A percentile compares a stretch with the other conserved stretches of the same genome.
phyloP scores from a whole-genome alignment of 371 early-diverging fungal species.

The Mycotypha africana region DNA sequence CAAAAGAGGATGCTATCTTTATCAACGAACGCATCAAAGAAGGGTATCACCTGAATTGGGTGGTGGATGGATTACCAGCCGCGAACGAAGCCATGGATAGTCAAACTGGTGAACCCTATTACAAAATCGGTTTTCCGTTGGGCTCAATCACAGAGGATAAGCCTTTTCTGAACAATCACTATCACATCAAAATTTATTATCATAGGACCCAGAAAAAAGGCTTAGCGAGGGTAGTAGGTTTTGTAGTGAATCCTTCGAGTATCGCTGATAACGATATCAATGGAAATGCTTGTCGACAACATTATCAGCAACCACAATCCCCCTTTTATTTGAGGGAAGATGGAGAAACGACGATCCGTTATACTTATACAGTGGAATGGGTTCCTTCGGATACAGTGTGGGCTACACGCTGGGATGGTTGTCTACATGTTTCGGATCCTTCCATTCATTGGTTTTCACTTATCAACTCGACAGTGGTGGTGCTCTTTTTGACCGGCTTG shows the following conservation, averaged over 20 bases:
- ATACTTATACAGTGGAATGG: slow-evolving; percentile 87
- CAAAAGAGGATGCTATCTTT: slow-evolving; percentile 71
- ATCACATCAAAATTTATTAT: slow-evolving; percentile 77
- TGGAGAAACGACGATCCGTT: slow-evolving; percentile 54
- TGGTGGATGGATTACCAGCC: slow-evolving; percentile 91
- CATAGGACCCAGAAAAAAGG: slow-evolving; percentile 56
- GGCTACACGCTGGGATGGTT: slow-evolving; percentile 96
- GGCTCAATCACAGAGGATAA: slow-evolving; percentile 27
- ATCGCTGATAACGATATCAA: too few relatives aligned
- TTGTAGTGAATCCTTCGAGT: slow-evolving; percentile 64
- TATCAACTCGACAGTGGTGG: slow-evolving; percentile 17
- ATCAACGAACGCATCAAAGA: slow-evolving; percentile 79
- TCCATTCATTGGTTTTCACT: slow-evolving; percentile 64
- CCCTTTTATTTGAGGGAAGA: slow-evolving; percentile 16
- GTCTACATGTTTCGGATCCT: slow-evolving; percentile 77
- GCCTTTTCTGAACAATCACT: slow-evolving; percentile 72
- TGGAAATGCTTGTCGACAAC: too few relatives aligned
- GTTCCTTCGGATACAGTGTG: slow-evolving; percentile 61
- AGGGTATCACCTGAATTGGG: slow-evolving; percentile 75
- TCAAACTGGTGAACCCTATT: slow-evolving; percentile 52
- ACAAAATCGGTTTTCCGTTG: slow-evolving; percentile 75
- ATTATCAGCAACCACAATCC: too few relatives aligned
- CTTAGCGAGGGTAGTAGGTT: slow-evolving; percentile 83
- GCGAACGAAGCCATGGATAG: slow-evolving; percentile 58
- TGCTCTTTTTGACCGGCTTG: slow-evolving; percentile 79